Evolutionary conservation across 2,329 filamentous ascomycete genomes (phyloP).

Genomic region (Diaporthe amygdali): DNA sequence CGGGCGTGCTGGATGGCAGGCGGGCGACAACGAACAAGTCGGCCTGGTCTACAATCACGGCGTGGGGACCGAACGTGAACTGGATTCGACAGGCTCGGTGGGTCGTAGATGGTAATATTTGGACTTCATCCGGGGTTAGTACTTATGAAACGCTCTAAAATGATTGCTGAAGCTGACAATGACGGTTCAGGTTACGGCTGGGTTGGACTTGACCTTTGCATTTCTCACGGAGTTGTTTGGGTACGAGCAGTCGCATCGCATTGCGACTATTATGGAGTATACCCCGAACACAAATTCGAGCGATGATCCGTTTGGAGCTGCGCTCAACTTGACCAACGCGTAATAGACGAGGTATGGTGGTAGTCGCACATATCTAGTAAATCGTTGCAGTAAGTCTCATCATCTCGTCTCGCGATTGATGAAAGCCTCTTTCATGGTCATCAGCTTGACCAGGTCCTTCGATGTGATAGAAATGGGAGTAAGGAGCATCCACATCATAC

Average conservation of each 20-base stretch:
- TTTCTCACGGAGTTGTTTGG: slow-evolving; percentile 53
- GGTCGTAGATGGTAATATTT: slow-evolving; percentile 69
- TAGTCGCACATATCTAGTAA: too few species aligned
- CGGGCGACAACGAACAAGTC: slow-evolving; percentile 72
- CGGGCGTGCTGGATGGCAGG: slow-evolving; percentile 64
- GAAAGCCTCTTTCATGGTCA: too few species aligned
- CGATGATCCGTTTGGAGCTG: neutral
- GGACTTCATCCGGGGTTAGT: slow-evolving; percentile 65
- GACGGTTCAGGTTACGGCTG: slow-evolving; percentile 51
- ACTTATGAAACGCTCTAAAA: slow-evolving; percentile 51
- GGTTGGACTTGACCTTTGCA: slow-evolving; percentile 42
- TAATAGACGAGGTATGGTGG: neutral
- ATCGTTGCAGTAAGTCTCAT: too few species aligned
- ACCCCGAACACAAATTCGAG: slow-evolving; percentile 33
- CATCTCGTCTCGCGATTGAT: too few species aligned
- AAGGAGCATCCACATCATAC: too few species aligned
- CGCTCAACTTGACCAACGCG: neutral
- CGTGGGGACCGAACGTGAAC: slow-evolving; percentile 53
- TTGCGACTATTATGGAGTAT: slow-evolving; percentile 61
- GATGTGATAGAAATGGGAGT: too few species aligned
- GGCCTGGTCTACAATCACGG: slow-evolving; percentile 54
- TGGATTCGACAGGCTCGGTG: slow-evolving; percentile 69
- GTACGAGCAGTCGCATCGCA: slow-evolving; percentile 45
- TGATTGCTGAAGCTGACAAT: slow-evolving; percentile 36
- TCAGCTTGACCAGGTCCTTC: too few species aligned